Base-by-base conservation (phyloP, 306 rosid species). In the Crotalaria pallida region DNA sequence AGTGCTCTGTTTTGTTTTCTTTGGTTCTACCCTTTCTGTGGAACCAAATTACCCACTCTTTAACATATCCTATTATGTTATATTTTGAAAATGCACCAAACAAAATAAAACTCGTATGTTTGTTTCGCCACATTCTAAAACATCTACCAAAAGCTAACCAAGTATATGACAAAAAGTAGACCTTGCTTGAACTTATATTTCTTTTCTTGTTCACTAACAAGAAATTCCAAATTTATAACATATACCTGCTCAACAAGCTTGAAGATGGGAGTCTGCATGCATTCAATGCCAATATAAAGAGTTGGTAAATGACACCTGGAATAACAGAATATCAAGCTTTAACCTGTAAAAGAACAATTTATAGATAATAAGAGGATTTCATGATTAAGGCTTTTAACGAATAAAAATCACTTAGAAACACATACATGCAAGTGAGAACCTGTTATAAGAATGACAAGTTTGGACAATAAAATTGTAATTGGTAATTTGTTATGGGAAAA, bases 251-350 rank as follows among this genome's bases (percentile, higher is more conserved):
- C n/a, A n/a, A n/a, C n/a, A n/a, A n/a, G n/a, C n/a, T n/a, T n/a
- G n/a, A n/a, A n/a, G n/a, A n/a, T n/a, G n/a, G n/a, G n/a, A n/a
- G n/a, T n/a, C n/a, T n/a, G n/a, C n/a, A n/a, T n/a, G n/a, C n/a
- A n/a, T n/a, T n/a, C n/a, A n/a, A n/a, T n/a, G n/a, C n/a, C n/a
- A n/a, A n/a, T n/a, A n/a, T n/a, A n/a, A n/a, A n/a, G n/a, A n/a
- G n/a, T n/a, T n/a, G n/a, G n/a, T n/a, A n/a, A n/a, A n/a, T 94
- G 98, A 73, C 98, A 94, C 92, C 98, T 94, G 89, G 89, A 90
- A 88, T 68, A 87, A 87, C 81, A 85, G 83, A 88, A 88, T 71
- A 80, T 79, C 76, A 90, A 71, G 84, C 84, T 71, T 81, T 83
- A 88, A 75, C 85, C 86, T 81, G 84, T 80, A n/a, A 84, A 82